Evolutionary conservation across 106 monocot genomes (phyloP).

Genomic region (Allium fistulosum): DNA sequence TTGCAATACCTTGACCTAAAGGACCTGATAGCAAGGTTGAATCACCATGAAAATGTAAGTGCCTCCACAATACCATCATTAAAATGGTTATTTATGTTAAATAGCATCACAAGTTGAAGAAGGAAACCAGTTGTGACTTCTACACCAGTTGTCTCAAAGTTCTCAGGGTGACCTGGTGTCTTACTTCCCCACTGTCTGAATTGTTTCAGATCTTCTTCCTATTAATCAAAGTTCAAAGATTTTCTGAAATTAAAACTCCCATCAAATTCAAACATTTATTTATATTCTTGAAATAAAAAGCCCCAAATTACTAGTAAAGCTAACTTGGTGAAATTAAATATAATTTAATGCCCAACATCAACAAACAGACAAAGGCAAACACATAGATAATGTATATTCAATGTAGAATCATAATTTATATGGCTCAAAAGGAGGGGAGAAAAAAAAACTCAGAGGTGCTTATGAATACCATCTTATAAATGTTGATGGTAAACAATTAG

Average conservation of each 20-base stretch:
- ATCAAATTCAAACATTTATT: neutral
- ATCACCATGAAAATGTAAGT: neutral
- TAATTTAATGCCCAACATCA: too few species aligned
- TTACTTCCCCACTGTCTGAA: conserved; percentile 95
- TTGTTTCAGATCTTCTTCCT: conserved; percentile 75
- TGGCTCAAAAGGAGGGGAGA: too few species aligned
- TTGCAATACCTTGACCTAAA: conserved; percentile 67
- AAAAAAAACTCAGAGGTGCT: too few species aligned
- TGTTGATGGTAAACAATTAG: too few species aligned
- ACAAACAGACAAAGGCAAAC: too few species aligned
- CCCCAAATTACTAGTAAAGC: too few species aligned
- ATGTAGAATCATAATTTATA: too few species aligned
- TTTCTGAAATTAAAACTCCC: neutral
- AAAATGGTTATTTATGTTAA: neutral
- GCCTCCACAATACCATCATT: neutral
- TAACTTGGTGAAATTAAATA: too few species aligned
- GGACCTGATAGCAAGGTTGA: conserved; percentile 28
- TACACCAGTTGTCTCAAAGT: conserved; percentile 84
- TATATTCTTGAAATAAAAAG: too few species aligned
- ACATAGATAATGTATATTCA: too few species aligned
- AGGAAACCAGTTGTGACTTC: conserved; percentile 94
- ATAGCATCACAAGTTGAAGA: neutral
- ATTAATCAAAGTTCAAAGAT: neutral
- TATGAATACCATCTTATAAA: too few species aligned
- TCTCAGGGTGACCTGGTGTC: conserved; percentile 97